Base-by-base conservation (phyloP, 768 basidiomycete genomes). In the Tephrocybe sp. region DNA sequence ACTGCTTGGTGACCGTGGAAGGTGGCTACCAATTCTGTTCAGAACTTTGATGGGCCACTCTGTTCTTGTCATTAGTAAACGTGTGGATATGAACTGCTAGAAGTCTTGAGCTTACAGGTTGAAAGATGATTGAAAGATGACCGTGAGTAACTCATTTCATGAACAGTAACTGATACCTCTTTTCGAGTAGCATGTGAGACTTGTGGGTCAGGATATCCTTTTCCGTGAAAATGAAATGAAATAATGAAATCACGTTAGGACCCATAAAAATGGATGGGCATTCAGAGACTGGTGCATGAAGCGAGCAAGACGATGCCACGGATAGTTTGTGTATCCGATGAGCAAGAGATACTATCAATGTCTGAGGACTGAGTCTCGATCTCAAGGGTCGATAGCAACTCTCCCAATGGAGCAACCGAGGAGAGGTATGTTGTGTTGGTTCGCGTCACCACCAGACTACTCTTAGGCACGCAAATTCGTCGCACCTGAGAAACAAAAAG, bases 251-350 rank as follows among this genome's bases (percentile, higher is more conserved):
- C 33, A 46, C 12, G 33, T 33, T 23, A 8, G 34, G 19, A 5
- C 29, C 18, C 25, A 13, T 25, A 9, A 38, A 29, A 36, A 31
- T 47, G 18, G 46, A 29, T 29, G 27, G 11, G 5, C 6, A 11
- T 29, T 29, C 5, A 29, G 13, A 7, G 16, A 12, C n/a, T 34
- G 33, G 16, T 15, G n/a, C 36, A 9, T 33, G 27, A 39, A 47
- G 45, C 45, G 38, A 47, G 15, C 16, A 47, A 15, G 7, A 47
- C 45, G n/a, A n/a, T n/a, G 45, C 36, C 45, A 47, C 45, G 36
- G 16, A 38, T 9, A 12, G 8, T n/a, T 12, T 12, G 37, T 4
- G n/a, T 5, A 38, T 16, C n/a, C 21, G 37, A 38, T 38, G 5
- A 29, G 5, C 27, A 29, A 29, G 6, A 5, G 11, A n/a, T n/a